A percentile compares a stretch with the other conserved stretches of the same genome.
phyloP scores from a whole-genome alignment of 257 asterid genomes.

The Penstemon newberryi region DNA sequence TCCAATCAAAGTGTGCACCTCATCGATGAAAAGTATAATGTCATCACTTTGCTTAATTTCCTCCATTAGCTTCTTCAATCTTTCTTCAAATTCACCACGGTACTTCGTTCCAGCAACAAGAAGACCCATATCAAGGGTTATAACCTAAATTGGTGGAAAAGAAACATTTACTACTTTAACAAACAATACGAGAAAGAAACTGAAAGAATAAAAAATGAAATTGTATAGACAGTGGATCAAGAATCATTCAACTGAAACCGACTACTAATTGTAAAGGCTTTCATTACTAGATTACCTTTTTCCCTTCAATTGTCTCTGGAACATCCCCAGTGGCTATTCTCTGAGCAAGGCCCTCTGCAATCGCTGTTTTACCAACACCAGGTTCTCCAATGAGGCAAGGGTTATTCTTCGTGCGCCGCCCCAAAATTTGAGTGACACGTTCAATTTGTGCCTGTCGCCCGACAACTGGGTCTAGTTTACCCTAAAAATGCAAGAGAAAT shows the following conservation, averaged over 20 bases:
- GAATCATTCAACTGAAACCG: not conserved
- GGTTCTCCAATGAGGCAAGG: constrained; percentile 99
- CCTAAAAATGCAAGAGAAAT: constrained; percentile 47
- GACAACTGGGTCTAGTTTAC: constrained; percentile 95
- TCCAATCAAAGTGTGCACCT: constrained; percentile 95
- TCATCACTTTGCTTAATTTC: constrained; percentile 92
- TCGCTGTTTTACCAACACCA: constrained; percentile 98
- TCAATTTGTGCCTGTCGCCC: constrained; percentile 93
- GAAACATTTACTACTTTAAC: constrained; percentile 2
- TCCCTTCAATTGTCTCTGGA: constrained; percentile 97
- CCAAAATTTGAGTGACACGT: constrained; percentile 96
- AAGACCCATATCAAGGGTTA: constrained; percentile 91
- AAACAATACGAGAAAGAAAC: not conserved
- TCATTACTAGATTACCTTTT: constrained; percentile 56
- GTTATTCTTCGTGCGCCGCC: constrained; percentile 92
- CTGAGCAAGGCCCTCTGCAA: constrained; percentile 98
- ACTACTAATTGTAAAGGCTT: constrained; percentile 6
- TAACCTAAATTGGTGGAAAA: constrained; percentile 56
- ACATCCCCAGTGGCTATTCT: constrained; percentile 93
- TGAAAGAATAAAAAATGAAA: not conserved
- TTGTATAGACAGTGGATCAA: constrained; percentile 3
- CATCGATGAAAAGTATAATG: constrained; percentile 91
- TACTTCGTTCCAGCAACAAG: constrained; percentile 97
- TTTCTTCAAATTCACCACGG: constrained; percentile 99
- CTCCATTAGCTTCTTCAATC: constrained; percentile 91